Percentiles rank a stretch among this genome's conserved stretches.
Conservation (phyloP, 176 grass and related monocot species). For the Oryza glumipatula region DNA sequence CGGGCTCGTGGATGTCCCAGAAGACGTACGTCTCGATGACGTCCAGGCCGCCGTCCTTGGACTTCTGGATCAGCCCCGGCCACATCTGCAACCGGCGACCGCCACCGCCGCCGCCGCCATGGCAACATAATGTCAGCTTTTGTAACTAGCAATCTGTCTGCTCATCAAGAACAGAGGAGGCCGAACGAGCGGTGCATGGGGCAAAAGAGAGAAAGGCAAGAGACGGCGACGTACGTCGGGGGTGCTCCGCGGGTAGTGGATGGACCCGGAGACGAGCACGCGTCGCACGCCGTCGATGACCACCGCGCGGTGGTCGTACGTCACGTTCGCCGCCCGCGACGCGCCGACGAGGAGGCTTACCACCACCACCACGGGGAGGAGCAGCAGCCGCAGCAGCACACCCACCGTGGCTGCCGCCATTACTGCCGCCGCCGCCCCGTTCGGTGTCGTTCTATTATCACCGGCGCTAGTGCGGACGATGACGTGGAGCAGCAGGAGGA, state of each 20-base stretch:
- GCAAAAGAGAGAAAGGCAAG: neutral
- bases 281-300: conserved; percentile 85
- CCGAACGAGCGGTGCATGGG: neutral
- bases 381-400: neutral
- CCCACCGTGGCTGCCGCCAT: conserved; percentile 24
- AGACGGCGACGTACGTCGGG: conserved; percentile 59
- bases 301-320: conserved; percentile 90
- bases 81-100: conserved; percentile 70
- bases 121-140: neutral
- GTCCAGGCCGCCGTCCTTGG: conserved; percentile 97
- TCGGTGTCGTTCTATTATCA: conserved; percentile 16
- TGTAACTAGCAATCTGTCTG: neutral
- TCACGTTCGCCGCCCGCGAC: conserved; percentile 59
- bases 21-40: conserved; percentile 92
- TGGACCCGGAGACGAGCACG: conserved; percentile 95
- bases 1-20: conserved; percentile 96
- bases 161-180: neutral
- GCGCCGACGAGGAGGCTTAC: conserved; percentile 41
- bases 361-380: conserved; percentile 24
- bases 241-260: conserved; percentile 98
- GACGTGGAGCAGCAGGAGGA: neutral
- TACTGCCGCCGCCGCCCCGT: conserved; percentile 12
- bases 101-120: neutral
- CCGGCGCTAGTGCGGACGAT: conserved; percentile 14
- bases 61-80: conserved; percentile 90